Evolutionary conservation across 1,139 yeast genomes (phyloP), one percentile per base, ranked within the genome.

Genomic region (Nematodospora anomalae): DNA sequence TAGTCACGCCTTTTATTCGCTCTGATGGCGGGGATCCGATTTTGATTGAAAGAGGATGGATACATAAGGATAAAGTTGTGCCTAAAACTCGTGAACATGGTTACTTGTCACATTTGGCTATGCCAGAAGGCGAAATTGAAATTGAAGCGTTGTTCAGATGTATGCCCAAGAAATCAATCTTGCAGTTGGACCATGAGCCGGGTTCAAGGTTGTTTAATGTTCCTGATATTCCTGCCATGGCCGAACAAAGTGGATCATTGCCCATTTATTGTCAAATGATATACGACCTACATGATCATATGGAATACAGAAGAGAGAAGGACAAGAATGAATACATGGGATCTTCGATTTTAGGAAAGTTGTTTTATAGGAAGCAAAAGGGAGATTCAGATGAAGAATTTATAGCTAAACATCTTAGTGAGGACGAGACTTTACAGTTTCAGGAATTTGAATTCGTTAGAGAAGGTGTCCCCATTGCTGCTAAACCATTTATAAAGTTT

Each of bases 41-140:
- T 18, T 67, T 92, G 39, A 75, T 92, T 23, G 95, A 88, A 58
- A 76, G 99, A 48, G 99, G 99, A 6, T 92, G 97, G 96, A 80
- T 92, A 32, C 67, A 79, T 23, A 88, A 84, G 49, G 83, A 80
- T 12, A 79, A 78, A 47, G 82, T 84, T 4, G 67, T 79, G 18
- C 95, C 94, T 22, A 62, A 67, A 8, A 62, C 70, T 5, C 74
- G 98, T 50, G 43, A 47, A 14, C 42, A 51, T 7, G 73, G 71
- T 4, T 74, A 68, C 51, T 71, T 75, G 55, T 71, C 69, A 31
- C 90, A 77, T 58, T 68, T 84, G 45, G 80, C 94, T 1, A 54
- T 83, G 40, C 96, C 96, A 1, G 64, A 71, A 44, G 95, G 90
- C 7, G 83, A 79, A 41, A 84, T 87, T 32, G 81, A 80, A 35